Base-by-base conservation (phyloP, 2,329 filamentous ascomycete species). In the Sclerotiophoma versabilis region DNA sequence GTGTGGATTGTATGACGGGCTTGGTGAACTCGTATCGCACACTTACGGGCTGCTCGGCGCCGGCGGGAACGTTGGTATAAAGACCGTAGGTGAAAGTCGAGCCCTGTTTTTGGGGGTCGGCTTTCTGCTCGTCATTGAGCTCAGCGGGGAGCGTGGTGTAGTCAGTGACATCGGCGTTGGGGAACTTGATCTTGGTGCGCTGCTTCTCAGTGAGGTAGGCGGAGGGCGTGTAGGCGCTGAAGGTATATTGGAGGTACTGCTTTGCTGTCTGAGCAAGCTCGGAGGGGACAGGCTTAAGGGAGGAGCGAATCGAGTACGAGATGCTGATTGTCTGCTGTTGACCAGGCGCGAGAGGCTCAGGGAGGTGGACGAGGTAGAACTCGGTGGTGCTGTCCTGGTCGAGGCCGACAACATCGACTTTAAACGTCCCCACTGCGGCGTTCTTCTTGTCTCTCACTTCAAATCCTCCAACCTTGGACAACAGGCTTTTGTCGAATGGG, bases 21-120 rank as follows among this genome's bases (percentile, higher is more conserved):
- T 93, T 96, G 61, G 91, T 97, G 79, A 95, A 97, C 76, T 99
- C 93, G 77, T 96, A 98, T 58, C 95, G 90, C 47, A 97, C 88
- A 62, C 83, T 86, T 54, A 92, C 87, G 15, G 88, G 87, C 68
- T 91, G 84, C 39, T 81, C 73, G 9, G 89, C 89, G 47, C 91
- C 91, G 6, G 92, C 90, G n/a, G 89, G 85, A 54, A 93, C 82
- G 70, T 93, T 87, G 60, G 85, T 85, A 76, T 96, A 99, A 3
- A 93, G 90, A 5, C 95, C 95, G 68, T 99, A 99, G 1, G 87
- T 95, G 70, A 93, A 88, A 72, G 90, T 93, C 17, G 87, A 83
- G 59, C 95, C 95, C 77, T 92, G 87, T 79, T 91, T 93, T 74
- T 91, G 84, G 1, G 93, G 92, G 64, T 90, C 85, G 48, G 84